Conservation (phyloP, 177 flowering plant species). For the Telopea speciosissima region DNA sequence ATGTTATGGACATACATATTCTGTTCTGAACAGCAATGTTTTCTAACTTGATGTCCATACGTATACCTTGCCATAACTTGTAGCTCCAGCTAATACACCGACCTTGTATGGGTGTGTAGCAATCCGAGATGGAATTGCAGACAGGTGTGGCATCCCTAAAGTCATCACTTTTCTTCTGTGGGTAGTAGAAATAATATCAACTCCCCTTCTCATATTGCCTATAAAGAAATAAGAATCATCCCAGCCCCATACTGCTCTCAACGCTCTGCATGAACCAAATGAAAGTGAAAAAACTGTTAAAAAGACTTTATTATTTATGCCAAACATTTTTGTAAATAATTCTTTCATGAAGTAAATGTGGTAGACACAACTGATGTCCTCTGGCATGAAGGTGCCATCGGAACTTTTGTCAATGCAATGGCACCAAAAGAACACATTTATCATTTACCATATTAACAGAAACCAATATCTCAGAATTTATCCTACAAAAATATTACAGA, state of each 20-base stretch:
- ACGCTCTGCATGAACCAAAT: slow-evolving; percentile 34
- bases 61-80: slow-evolving; percentile 72
- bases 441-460: too few species aligned
- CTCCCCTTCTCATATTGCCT: slow-evolving; percentile 66
- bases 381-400: too few species aligned
- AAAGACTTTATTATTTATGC: background rate
- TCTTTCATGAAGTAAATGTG: background rate
- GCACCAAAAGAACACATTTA: too few species aligned
- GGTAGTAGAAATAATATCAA: slow-evolving; percentile 59
- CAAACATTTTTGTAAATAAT: background rate
- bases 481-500: too few species aligned
- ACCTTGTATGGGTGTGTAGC: slow-evolving; percentile 55
- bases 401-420: too few species aligned
- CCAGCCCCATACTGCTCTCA: slow-evolving; percentile 99
- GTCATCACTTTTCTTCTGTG: slow-evolving; percentile 27
- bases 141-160: slow-evolving; percentile 46
- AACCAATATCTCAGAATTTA: too few species aligned
- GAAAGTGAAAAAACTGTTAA: too few species aligned
- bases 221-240: slow-evolving; percentile 68
- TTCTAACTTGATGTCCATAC: slow-evolving; percentile 37
- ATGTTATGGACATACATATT: background rate
- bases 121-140: slow-evolving; percentile 81
- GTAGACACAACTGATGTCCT: background rate
- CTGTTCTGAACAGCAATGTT: background rate
- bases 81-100: slow-evolving; percentile 76